phyloP scores from a whole-genome alignment of 169 alveolate species.

The Eimeria acervulina region DNA sequence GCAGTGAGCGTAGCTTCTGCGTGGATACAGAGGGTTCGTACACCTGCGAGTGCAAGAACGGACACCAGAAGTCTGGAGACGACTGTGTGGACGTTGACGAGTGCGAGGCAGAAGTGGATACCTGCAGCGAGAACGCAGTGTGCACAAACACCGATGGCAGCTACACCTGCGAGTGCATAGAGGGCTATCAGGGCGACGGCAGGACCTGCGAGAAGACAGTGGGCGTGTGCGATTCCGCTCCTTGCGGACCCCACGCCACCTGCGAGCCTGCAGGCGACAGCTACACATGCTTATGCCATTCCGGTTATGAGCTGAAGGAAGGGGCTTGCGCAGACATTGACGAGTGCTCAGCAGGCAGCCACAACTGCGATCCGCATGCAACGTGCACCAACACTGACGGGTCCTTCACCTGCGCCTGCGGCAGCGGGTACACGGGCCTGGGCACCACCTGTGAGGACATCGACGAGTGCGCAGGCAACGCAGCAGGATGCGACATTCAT shows the following conservation, averaged over 20 bases:
- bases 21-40: constrained; percentile 84
- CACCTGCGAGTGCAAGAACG: constrained; percentile 86
- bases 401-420: constrained; percentile 73
- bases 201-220: constrained; percentile 62
- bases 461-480: constrained; percentile 80
- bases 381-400: constrained; percentile 81
- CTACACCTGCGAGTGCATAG: constrained; percentile 84
- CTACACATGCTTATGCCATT: constrained; percentile 73
- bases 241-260: constrained; percentile 76
- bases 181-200: constrained; percentile 80
- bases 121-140: constrained; percentile 82
- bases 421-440: constrained; percentile 77
- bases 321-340: constrained; percentile 77
- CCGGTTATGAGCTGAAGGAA: constrained; percentile 76
- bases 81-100: constrained; percentile 86
- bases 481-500: constrained; percentile 63
- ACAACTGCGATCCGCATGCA: constrained; percentile 83
- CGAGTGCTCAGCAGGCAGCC: constrained; percentile 76
- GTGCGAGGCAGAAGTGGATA: constrained; percentile 82
- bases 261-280: constrained; percentile 67
- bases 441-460: constrained; percentile 81
- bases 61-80: constrained; percentile 40
- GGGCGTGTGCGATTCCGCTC: constrained; percentile 4
- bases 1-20: constrained; percentile 81
- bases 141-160: constrained; percentile 86